Conservation (phyloP, 2,329 filamentous ascomycete species). For the Colletotrichum kahawae region DNA sequence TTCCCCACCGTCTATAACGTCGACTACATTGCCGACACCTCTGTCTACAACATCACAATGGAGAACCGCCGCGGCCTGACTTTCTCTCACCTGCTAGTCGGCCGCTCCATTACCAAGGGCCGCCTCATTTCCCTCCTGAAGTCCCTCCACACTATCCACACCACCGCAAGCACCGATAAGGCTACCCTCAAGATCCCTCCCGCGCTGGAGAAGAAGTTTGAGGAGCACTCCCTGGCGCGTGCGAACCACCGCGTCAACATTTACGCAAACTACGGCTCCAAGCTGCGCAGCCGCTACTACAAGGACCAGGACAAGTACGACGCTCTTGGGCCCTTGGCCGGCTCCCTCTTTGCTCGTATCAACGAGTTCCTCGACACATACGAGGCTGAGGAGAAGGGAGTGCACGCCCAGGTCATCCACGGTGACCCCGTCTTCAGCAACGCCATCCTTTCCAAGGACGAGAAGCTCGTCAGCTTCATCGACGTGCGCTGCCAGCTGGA, state of each 20-base stretch:
- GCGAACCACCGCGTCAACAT: conserved; percentile 28
- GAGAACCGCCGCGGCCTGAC: conserved; percentile 31
- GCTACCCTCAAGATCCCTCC: conserved; percentile 25
- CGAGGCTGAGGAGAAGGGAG: conserved; percentile 32
- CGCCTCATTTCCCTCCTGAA: conserved; percentile 29
- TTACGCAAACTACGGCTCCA: conserved; percentile 30
- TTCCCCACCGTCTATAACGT: conserved; percentile 30
- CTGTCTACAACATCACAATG: conserved; percentile 32
- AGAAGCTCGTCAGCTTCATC: conserved; percentile 31
- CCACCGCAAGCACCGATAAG: conserved; percentile 22
- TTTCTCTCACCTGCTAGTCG: conserved; percentile 33
- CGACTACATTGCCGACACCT: conserved; percentile 29
- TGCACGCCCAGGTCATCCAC: conserved; percentile 30
- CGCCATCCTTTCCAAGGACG: conserved; percentile 30
- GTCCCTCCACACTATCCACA: conserved; percentile 29
- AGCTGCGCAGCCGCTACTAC: conserved; percentile 27
- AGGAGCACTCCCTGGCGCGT: conserved; percentile 23
- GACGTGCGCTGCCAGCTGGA: conserved; percentile 34
- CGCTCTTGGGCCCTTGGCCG: conserved; percentile 27
- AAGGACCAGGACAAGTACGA: conserved; percentile 26
- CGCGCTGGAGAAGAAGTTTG: conserved; percentile 27
- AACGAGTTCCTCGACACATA: conserved; percentile 32
- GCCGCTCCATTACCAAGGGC: conserved; percentile 33
- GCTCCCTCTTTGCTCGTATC: conserved; percentile 27
- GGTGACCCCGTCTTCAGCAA: conserved; percentile 36